These are phyloP conservation scores for Phytophthora niederhauseri DNA, from an alignment of 352 stramenopile genomes.

Conservation along the genomic window DNA sequence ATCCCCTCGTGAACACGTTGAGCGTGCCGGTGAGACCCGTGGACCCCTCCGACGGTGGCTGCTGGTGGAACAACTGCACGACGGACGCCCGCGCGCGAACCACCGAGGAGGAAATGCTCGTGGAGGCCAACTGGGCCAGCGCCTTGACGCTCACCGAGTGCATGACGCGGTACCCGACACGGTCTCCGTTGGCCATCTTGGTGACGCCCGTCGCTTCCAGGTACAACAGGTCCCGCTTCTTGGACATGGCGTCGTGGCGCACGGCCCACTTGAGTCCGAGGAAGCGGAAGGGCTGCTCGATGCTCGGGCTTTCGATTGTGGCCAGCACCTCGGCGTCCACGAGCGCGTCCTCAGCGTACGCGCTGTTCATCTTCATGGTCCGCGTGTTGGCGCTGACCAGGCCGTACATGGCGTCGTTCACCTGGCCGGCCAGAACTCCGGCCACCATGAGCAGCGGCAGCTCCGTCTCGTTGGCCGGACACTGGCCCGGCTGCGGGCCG, in stretches of 20 bases:
- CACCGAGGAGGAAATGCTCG: conserved; percentile 38
- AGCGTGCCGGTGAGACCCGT: conserved; percentile 30
- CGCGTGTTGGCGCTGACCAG: conserved; percentile 53
- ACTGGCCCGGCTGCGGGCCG: conserved; percentile 9
- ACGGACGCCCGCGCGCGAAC: conserved; percentile 53
- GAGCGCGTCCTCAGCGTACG: conserved; percentile 45
- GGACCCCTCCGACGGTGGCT: conserved; percentile 19
- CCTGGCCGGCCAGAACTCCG: conserved; percentile 47
- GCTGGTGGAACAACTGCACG: conserved; percentile 58
- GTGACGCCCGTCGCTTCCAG: conserved; percentile 56
- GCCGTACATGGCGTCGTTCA: conserved; percentile 72
- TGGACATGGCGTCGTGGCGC: conserved; percentile 42
- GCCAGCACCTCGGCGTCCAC: conserved; percentile 54
- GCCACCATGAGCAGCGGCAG: conserved; percentile 52
- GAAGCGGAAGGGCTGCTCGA: conserved; percentile 59
- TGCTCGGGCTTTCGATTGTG: conserved; percentile 40
- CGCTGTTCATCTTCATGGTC: conserved; percentile 65
- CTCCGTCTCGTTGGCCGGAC: conserved; percentile 24
- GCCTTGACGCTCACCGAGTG: conserved; percentile 71
- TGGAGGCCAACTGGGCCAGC: conserved; percentile 38
- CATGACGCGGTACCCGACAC: conserved; percentile 62
- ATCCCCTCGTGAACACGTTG: conserved; percentile 58
- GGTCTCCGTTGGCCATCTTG: conserved; percentile 40
- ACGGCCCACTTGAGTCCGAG: conserved; percentile 64
- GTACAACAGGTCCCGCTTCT: conserved; percentile 60